A percentile compares a stretch with the other conserved stretches of the same genome.
Evolutionary conservation across 2,329 filamentous ascomycete genomes (phyloP).

Genomic region (Rhynchosporium graminicola): DNA sequence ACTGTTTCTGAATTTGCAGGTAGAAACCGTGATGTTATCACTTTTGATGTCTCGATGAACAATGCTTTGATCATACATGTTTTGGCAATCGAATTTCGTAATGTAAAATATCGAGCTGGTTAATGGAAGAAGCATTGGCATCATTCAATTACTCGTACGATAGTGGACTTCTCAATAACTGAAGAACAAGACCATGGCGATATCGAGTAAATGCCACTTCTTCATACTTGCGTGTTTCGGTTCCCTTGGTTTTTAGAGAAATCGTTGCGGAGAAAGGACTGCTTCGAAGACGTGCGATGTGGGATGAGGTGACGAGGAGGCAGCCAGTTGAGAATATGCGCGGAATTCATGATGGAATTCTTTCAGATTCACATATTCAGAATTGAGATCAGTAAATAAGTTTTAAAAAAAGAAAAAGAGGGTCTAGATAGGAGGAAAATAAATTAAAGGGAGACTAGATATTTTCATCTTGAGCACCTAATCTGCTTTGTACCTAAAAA

Average conservation of each 20-base stretch:
- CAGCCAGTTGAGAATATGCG: background rate
- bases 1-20: too few relatives aligned
- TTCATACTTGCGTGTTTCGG: background rate
- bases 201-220: background rate
- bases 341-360: background rate
- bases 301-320: background rate
- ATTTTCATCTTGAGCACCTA: background rate
- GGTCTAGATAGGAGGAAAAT: background rate
- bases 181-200: background rate
- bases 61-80: too few relatives aligned
- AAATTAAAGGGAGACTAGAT: background rate
- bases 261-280: background rate
- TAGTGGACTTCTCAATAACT: too few relatives aligned
- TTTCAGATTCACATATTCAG: background rate
- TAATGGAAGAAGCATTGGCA: too few relatives aligned
- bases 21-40: too few relatives aligned
- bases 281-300: background rate
- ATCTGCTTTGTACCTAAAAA: background rate
- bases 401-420: background rate
- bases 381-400: background rate
- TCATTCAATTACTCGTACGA: too few relatives aligned
- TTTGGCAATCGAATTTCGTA: too few relatives aligned
- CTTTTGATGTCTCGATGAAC: too few relatives aligned
- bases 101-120: too few relatives aligned
- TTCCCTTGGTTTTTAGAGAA: background rate